Evolutionary conservation across 148 eudicot species (phyloP).

Genomic region (Cornus florida): DNA sequence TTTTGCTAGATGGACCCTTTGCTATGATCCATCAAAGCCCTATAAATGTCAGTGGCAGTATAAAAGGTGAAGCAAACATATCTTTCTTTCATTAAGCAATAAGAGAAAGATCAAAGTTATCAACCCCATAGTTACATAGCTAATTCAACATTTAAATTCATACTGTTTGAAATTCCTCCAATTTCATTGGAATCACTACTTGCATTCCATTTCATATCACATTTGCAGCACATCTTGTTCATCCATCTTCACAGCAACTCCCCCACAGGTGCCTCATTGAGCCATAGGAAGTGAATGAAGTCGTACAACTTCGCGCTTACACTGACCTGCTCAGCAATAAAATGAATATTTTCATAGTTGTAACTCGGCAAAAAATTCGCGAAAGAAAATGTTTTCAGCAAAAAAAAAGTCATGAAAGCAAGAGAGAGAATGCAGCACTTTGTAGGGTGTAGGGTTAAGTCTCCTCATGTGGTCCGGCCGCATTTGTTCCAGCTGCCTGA

Average conservation of each 20-base stretch:
- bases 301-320: constrained; percentile 70
- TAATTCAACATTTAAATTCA: background rate
- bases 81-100: background rate
- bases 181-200: background rate
- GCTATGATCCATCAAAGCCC: too few species aligned
- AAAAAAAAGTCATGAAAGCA: background rate
- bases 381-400: background rate
- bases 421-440: constrained; percentile 40
- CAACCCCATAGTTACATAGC: background rate
- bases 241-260: constrained; percentile 57
- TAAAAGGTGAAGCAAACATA: too few species aligned
- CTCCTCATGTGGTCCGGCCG: constrained; percentile 97
- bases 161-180: background rate
- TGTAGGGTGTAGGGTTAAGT: constrained; percentile 95
- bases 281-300: constrained; percentile 81
- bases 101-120: background rate
- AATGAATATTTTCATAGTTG: background rate
- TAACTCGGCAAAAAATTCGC: background rate
- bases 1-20: too few species aligned
- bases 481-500: constrained; percentile 81
- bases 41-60: too few species aligned
- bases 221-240: background rate
- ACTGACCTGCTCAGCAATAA: constrained; percentile 52
- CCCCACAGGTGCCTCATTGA: constrained; percentile 86
- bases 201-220: background rate